Evolutionary conservation across 805 yeast genomes (phyloP).

Genomic region (Zygotorulaspora florentina): DNA sequence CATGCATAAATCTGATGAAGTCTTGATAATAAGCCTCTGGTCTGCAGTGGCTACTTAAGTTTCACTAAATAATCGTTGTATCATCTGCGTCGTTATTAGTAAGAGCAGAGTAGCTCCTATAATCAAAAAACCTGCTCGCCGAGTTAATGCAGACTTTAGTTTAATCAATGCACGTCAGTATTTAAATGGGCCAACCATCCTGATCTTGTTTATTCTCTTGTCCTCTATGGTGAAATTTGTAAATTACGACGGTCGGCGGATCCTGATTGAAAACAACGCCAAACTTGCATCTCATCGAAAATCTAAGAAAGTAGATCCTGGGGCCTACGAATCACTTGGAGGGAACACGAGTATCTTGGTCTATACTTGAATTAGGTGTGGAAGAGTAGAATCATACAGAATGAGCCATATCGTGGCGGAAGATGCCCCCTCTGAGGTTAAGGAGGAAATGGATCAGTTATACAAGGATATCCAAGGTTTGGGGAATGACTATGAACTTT

Average conservation of each 20-base stretch:
- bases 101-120: no score
- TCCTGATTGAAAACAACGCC: conserved; percentile 2
- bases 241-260: background rate
- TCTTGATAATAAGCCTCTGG: no score
- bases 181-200: background rate
- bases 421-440: conserved; percentile 48
- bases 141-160: no score
- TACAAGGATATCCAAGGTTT: conserved; percentile 53
- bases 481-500: conserved; percentile 30
- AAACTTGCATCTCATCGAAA: conserved; percentile 3
- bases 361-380: background rate
- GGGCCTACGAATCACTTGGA: conserved; percentile 22
- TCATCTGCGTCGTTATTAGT: no score
- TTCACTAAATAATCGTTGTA: no score
- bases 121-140: no score
- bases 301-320: conserved; percentile 39
- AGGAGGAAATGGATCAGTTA: conserved; percentile 54
- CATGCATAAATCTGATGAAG: no score
- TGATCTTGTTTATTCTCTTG: no score
- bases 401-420: conserved; percentile 22
- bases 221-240: no score
- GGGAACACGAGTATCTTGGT: no score
- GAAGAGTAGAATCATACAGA: background rate
- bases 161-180: background rate
- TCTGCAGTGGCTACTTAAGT: no score